Percentiles rank a stretch among this genome's conserved stretches.
Conservation (phyloP, 1,139 yeast genomes). For the Candida glucosophila region DNA sequence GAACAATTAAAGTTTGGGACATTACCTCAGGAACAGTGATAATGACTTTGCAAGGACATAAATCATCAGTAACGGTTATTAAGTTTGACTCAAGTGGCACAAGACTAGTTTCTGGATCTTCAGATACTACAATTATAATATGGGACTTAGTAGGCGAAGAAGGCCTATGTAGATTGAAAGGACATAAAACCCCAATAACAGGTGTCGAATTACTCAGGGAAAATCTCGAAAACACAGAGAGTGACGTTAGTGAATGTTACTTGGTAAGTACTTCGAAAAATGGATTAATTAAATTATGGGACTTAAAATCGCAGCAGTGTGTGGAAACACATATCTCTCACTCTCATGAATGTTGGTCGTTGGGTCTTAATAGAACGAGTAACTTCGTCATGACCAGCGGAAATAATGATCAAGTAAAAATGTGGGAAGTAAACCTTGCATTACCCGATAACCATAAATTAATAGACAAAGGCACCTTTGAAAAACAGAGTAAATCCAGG, state of each 20-base stretch:
- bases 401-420: conserved; percentile 70
- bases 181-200: conserved; percentile 86
- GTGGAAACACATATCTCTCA: conserved; percentile 93
- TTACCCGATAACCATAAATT: conserved; percentile 48
- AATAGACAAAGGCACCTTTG: conserved; percentile 55
- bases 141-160: conserved; percentile 96
- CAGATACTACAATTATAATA: conserved; percentile 72
- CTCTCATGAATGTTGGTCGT: conserved; percentile 86
- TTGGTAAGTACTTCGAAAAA: conserved; percentile 76
- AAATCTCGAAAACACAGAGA: conserved; percentile 17
- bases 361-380: conserved; percentile 38
- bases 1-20: conserved; percentile 91
- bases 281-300: conserved; percentile 91
- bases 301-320: conserved; percentile 79
- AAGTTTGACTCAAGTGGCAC: conserved; percentile 78
- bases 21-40: conserved; percentile 66
- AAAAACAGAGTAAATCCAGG: conserved; percentile 73
- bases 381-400: conserved; percentile 62
- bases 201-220: conserved; percentile 48
- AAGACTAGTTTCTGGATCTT: conserved; percentile 75
- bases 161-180: conserved; percentile 77
- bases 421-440: conserved; percentile 62
- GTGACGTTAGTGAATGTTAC: conserved; percentile 59
- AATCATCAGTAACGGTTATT: conserved; percentile 60
- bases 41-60: conserved; percentile 82